phyloP scores from a whole-genome alignment of 352 stramenopile species.

The Globisporangium apiculatum region DNA sequence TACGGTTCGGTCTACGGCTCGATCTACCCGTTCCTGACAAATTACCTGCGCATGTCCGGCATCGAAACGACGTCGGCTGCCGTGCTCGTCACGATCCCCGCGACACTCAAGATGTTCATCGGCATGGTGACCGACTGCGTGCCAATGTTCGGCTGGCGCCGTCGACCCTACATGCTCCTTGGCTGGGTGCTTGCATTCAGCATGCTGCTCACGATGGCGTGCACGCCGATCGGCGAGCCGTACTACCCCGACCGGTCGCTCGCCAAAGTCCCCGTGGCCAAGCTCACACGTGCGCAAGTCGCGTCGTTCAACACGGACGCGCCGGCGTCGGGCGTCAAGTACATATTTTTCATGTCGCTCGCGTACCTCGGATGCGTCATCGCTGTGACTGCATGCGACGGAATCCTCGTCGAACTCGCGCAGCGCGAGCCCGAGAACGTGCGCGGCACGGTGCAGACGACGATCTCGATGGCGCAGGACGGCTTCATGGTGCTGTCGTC shows the following conservation, averaged over 20 bases:
- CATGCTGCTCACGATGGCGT: constrained; percentile 36
- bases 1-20: constrained; percentile 29
- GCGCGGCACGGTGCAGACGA: constrained; percentile 37
- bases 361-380: constrained; percentile 74
- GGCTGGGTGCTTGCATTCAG: constrained; percentile 44
- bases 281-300: constrained; percentile 26
- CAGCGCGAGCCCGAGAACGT: constrained; percentile 36
- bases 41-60: constrained; percentile 54
- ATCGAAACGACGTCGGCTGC: constrained; percentile 34
- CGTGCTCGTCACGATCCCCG: constrained; percentile 34
- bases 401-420: constrained; percentile 48
- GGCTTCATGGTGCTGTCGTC: constrained; percentile 27
- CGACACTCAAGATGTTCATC: constrained; percentile 42
- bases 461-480: constrained; percentile 27
- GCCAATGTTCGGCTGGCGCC: constrained; percentile 72
- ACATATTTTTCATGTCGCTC: constrained; percentile 59
- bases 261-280: constrained; percentile 15
- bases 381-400: constrained; percentile 61
- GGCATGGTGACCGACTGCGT: constrained; percentile 73
- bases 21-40: constrained; percentile 48
- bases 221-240: constrained; percentile 35
- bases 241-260: constrained; percentile 32
- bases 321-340: constrained; percentile 29
- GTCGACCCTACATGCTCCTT: constrained; percentile 74
- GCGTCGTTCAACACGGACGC: constrained; percentile 35